phyloP scores from a whole-genome alignment of 345 rosid species.

The Hibiscus syriacus region DNA sequence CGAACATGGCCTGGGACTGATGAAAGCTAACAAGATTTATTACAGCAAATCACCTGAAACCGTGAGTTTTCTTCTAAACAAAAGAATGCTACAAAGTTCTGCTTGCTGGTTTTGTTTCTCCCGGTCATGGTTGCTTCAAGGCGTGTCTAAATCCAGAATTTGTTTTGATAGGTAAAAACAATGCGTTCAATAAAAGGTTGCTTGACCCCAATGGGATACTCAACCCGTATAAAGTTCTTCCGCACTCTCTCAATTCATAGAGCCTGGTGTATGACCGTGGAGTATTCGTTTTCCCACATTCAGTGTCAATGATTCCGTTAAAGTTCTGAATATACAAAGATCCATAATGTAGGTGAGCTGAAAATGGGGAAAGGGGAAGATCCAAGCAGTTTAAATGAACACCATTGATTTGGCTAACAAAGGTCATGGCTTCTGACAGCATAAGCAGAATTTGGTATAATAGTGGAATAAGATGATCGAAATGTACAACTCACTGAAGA shows the following conservation, averaged over 20 bases:
- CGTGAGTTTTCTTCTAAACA: slow-evolving; percentile 32
- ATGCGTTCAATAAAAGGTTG: slow-evolving; percentile 72
- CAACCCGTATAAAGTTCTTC: slow-evolving; percentile 86
- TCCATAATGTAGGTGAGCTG: not conserved
- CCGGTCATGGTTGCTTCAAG: not conserved
- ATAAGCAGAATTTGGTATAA: not conserved
- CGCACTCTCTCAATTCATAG: slow-evolving; percentile 28
- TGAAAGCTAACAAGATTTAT: slow-evolving; percentile 78
- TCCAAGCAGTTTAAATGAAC: too few relatives aligned
- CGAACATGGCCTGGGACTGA: slow-evolving; percentile 90
- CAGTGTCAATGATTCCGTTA: too few relatives aligned
- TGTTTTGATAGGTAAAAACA: slow-evolving; percentile 44
- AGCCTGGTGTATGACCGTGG: not conserved
- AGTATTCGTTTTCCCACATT: not conserved
- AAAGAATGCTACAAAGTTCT: not conserved
- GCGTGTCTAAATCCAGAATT: slow-evolving; percentile 8
- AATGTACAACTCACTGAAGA: not conserved
- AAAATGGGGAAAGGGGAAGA: too few relatives aligned
- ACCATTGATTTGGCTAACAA: too few relatives aligned
- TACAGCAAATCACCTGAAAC: slow-evolving; percentile 78
- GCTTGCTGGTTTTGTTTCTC: not conserved
- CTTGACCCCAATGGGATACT: slow-evolving; percentile 80
- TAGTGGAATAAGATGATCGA: not conserved
- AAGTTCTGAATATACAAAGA: not conserved
- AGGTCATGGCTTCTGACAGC: too few relatives aligned